These are phyloP conservation scores for Wallacemonas sp. DNA, from an alignment of 208 protist species.

Conservation along the genomic window DNA sequence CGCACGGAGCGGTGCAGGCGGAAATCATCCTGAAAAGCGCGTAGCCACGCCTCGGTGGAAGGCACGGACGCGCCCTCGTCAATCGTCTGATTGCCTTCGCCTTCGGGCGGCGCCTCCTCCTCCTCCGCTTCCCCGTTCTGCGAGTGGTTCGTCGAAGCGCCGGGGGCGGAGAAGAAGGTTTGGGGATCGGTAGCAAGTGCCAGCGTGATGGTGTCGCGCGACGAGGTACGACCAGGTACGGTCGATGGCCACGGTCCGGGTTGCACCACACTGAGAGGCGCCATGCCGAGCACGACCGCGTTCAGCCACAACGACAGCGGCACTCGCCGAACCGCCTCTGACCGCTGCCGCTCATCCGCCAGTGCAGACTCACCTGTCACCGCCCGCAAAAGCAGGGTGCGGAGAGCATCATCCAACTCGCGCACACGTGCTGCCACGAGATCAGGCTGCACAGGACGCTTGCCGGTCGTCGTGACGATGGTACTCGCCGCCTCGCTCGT, in stretches of 20 bases:
- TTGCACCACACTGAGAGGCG: not conserved
- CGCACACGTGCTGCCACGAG: too few relatives aligned
- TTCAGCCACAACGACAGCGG: conserved; percentile 3
- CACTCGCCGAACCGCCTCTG: not conserved
- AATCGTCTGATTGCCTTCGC: too few relatives aligned
- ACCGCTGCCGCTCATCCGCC: not conserved
- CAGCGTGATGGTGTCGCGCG: too few relatives aligned
- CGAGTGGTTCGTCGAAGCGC: too few relatives aligned
- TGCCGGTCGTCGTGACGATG: not conserved
- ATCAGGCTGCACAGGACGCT: not conserved
- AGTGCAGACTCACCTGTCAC: not conserved
- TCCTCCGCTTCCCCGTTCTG: too few relatives aligned
- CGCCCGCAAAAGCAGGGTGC: not conserved
- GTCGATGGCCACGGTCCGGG: not conserved
- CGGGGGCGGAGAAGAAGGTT: too few relatives aligned
- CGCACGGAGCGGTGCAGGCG: not conserved
- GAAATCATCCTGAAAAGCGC: not conserved
- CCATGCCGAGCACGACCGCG: not conserved
- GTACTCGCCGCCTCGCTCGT: not conserved
- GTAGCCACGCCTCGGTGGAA: not conserved
- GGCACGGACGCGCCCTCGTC: too few relatives aligned
- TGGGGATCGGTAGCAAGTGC: too few relatives aligned
- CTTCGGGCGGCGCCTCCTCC: too few relatives aligned
- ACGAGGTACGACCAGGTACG: too few relatives aligned
- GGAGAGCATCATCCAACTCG: not conserved